Evolutionary conservation across 139 green algal genomes (phyloP), one percentile per base, ranked within the genome.

Genomic region (Closterium sp.): DNA sequence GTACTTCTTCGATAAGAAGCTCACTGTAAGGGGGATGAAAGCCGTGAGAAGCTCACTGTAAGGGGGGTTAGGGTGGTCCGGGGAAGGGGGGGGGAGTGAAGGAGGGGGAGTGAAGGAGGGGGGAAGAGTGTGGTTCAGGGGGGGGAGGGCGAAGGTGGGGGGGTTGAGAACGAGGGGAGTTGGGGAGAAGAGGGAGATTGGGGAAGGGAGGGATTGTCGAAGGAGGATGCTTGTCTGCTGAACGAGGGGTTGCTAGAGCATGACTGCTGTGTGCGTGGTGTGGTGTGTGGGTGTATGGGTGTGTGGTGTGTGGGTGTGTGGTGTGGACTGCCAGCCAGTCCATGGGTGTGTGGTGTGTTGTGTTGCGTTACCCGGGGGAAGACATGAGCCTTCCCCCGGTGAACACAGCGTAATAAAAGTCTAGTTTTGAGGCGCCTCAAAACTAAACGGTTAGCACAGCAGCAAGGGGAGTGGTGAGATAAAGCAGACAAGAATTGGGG

Each of bases 1-100:
- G 91, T 97, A 97, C 69, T 99, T 99, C 95, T 99, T 99, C 36
- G 97, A 99, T 32, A 89, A 55, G 30, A 89, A 55, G n/a, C 55
- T 32, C 55, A 89, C 28, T 43, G 30, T 32, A 55, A 89, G 64
- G 86, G 28, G 35, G 31, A 89, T 19, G 84, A 9, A 38, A 88
- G 9, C 9, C 33, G 10, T 64, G 84, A 33, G 25, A 33, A 10
- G 12, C 33, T 16, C 9, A 33, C 33, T 10, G 9, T 12, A 38
- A 38, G 12, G 10, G 9, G 9, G 84, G 84, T 33, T 33, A 88
- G 84, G 25, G 12, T 12, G 25, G 36, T 38, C 36, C 10, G 36
- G 36, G 84, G 36, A 33, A 9, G 84, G 9, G 84, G 36, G 84
- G 36, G 84, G 84, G 10, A 88, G 16, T 64, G 84, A 38, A 33